Base-by-base conservation (phyloP, 441 rosid species). In the Populus hybrid region DNA sequence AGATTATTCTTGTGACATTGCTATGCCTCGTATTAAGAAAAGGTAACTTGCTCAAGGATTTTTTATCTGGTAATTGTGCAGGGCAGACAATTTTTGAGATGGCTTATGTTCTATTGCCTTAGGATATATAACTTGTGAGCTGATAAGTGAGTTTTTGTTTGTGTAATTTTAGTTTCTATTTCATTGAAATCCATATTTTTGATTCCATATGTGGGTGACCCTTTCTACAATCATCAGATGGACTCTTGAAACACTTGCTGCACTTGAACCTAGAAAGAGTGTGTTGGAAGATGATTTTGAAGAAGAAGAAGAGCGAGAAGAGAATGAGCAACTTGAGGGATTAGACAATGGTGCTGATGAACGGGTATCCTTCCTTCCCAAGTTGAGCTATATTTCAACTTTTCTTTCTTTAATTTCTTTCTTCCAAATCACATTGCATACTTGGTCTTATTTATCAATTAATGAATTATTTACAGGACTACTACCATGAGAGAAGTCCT, bases 231-330 rank as follows among this genome's bases (percentile, higher is more conserved):
- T n/a, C 26, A 71, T 83, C 23, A 92, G 98, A 83, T 90, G 91
- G 93, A 93, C 86, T 79, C 93, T 94, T 32, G 98, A 96, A 81
- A 86, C 94, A 24, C 77, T 85, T 82, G 92, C 92, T 80, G 32
- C 79, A 11, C 84, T 96, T 73, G 99, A 96, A 73, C 94, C 88
- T 4, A 87, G 97, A 79, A 94, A 89, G 80, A 94, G 98, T 77
- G 98, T 95, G 59, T 76, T 96, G 84, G 99, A 93, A 85, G 99
- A 96, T 80, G 98, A 94, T 77, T 96, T 96, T 82, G 98, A 96
- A 83, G 98, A 96, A 82, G 98, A 94, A 77, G 99, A 96, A 86
- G 94, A 96, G 78, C 93, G 90, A 76, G 97, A 94, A 75, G 98
- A 94, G 81, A 92, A 86, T 35, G 97, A 90, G 63, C 92, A 80